Conservation (phyloP, 2,329 filamentous ascomycete species). For the Erysiphe neolycopersici region DNA sequence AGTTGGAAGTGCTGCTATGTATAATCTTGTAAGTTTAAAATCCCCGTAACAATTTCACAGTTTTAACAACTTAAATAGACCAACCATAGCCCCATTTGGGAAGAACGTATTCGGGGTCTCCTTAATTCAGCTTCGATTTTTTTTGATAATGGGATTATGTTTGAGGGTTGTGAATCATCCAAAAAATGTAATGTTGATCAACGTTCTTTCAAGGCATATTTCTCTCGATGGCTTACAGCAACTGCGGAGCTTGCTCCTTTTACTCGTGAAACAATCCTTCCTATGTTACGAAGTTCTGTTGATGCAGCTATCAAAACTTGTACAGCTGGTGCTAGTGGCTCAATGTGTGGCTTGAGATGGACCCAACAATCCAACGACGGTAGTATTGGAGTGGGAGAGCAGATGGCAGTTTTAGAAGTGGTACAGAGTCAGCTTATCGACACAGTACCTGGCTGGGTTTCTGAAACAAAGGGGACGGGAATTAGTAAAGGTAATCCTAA, state of each 20-base stretch:
- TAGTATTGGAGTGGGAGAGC: slow-evolving; percentile 23
- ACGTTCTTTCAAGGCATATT: slow-evolving; percentile 35
- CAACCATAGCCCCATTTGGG: slow-evolving; percentile 24
- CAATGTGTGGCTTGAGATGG: slow-evolving; percentile 35
- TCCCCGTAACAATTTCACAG: not conserved
- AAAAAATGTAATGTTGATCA: slow-evolving; percentile 34
- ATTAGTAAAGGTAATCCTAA: slow-evolving; percentile 20
- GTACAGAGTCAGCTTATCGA: slow-evolving; percentile 28
- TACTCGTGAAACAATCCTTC: slow-evolving; percentile 22
- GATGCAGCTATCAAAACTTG: slow-evolving; percentile 35
- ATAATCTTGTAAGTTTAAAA: slow-evolving; percentile 18
- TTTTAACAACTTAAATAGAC: slow-evolving; percentile 15
- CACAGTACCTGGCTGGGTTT: slow-evolving; percentile 18
- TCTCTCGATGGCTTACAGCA: slow-evolving; percentile 30
- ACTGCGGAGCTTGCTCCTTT: slow-evolving; percentile 30
- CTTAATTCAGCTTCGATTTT: slow-evolving; percentile 26
- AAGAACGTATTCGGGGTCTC: slow-evolving; percentile 27
- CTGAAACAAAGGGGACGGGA: slow-evolving; percentile 24
- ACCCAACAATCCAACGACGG: slow-evolving; percentile 26
- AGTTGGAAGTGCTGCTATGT: slow-evolving; percentile 40
- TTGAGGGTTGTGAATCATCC: slow-evolving; percentile 37
- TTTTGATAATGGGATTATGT: slow-evolving; percentile 32
- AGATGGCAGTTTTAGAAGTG: slow-evolving; percentile 29
- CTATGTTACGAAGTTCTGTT: slow-evolving; percentile 25
- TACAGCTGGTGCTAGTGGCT: slow-evolving; percentile 26